Percentiles rank a stretch among this genome's conserved stretches.
Conservation (phyloP, 768 basidiomycete genomes). For the Phanerodontia chrysosporium region DNA sequence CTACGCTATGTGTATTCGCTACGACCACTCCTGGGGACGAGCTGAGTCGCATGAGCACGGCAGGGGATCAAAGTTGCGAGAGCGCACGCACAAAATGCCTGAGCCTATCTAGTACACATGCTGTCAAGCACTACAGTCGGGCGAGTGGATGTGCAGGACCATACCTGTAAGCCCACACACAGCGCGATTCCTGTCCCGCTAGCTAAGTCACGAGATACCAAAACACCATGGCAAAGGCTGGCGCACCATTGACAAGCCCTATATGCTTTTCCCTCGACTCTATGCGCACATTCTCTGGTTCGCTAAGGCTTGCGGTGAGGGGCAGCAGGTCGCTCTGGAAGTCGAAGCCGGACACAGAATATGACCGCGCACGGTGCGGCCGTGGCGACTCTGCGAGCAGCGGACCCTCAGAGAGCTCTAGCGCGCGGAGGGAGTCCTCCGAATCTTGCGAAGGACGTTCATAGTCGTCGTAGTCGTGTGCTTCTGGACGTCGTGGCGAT, state of each 20-base stretch:
- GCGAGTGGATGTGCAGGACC: slow-evolving; percentile 7
- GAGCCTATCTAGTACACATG: slow-evolving; percentile 65
- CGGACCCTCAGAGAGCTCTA: slow-evolving; percentile 73
- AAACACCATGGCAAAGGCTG: neutral
- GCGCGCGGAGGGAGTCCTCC: slow-evolving; percentile 61
- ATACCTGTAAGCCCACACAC: slow-evolving; percentile 76
- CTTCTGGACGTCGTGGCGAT: slow-evolving; percentile 31
- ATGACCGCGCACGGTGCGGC: slow-evolving; percentile 40
- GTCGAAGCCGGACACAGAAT: slow-evolving; percentile 73
- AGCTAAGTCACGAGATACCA: neutral
- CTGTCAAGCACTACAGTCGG: neutral
- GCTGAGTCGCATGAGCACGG: slow-evolving; percentile 34
- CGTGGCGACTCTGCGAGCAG: slow-evolving; percentile 27
- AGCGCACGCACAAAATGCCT: slow-evolving; percentile 78
- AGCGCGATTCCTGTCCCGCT: slow-evolving; percentile 67
- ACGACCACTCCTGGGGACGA: slow-evolving; percentile 92
- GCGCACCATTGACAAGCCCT: slow-evolving; percentile 69
- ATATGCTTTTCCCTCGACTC: slow-evolving; percentile 67
- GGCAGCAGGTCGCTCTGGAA: slow-evolving; percentile 77
- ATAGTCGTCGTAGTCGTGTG: slow-evolving; percentile 33
- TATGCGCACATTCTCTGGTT: slow-evolving; percentile 48
- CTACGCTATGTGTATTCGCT: slow-evolving; percentile 84
- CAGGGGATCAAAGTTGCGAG: neutral
- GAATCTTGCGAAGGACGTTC: slow-evolving; percentile 48
- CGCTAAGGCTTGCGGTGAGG: slow-evolving; percentile 71